phyloP scores from a whole-genome alignment of 257 asterid genomes.

The Solanum lycopersicoides region DNA sequence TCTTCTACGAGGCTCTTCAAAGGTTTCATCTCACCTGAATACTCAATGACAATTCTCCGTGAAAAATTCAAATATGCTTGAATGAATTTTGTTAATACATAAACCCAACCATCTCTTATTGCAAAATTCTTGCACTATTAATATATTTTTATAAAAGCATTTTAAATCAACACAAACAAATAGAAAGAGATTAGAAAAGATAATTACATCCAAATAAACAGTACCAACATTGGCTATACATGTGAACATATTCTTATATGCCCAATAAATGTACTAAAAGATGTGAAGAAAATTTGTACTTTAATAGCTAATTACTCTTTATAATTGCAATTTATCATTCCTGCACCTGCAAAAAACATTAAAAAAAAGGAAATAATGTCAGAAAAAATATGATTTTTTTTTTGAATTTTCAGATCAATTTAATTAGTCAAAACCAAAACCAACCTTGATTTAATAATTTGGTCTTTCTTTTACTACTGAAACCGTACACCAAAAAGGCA shows the following conservation, averaged over 20 bases:
- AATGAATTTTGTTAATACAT: no score
- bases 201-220: background rate
- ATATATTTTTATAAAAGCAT: background rate
- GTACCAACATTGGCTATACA: background rate
- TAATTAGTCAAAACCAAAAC: background rate
- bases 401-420: background rate
- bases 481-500: conserved; percentile 23
- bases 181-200: background rate
- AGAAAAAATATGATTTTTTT: background rate
- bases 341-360: background rate
- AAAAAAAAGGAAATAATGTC: background rate
- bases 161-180: background rate
- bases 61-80: no score
- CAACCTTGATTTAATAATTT: background rate
- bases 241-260: background rate
- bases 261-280: background rate
- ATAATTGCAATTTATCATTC: background rate
- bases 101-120: no score
- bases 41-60: no score
- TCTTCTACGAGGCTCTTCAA: no score
- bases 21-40: no score
- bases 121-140: no score
- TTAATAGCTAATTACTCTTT: background rate
- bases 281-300: conserved; percentile 1
- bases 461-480: conserved; percentile 13